A percentile compares a stretch with the other conserved stretches of the same genome.
Evolutionary conservation across 352 stramenopile genomes (phyloP).

Genomic region (Pythium guiyangense): DNA sequence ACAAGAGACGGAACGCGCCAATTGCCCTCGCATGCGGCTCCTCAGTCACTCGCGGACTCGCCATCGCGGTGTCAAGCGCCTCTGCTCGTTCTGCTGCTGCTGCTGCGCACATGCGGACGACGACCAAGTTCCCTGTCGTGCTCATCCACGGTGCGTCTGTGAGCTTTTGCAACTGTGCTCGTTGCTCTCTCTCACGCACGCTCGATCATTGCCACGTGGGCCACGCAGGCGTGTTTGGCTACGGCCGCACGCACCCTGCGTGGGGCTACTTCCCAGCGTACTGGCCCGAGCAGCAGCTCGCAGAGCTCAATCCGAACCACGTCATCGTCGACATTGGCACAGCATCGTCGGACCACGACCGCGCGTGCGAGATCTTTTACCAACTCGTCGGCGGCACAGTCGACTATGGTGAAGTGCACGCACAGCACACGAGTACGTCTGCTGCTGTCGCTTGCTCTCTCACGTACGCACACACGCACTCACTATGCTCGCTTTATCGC

Average conservation of each 20-base stretch:
- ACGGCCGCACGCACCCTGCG: constrained; percentile 35
- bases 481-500: too few relatives aligned
- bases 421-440: not conserved
- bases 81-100: too few relatives aligned
- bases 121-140: constrained; percentile 40
- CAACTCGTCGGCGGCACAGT: constrained; percentile 51
- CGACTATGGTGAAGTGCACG: constrained; percentile 57
- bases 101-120: not conserved
- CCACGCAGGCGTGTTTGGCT: constrained; percentile 46
- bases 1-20: too few relatives aligned
- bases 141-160: constrained; percentile 46
- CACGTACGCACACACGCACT: too few relatives aligned
- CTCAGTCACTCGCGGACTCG: too few relatives aligned
- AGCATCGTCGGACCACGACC: constrained; percentile 68
- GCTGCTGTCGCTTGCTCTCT: too few relatives aligned
- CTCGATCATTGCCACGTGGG: not conserved
- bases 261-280: constrained; percentile 47
- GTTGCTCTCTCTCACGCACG: not conserved
- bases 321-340: constrained; percentile 53
- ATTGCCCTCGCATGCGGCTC: too few relatives aligned
- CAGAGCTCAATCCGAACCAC: constrained; percentile 47
- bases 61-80: too few relatives aligned
- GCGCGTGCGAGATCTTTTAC: constrained; percentile 63
- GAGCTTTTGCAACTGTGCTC: not conserved
- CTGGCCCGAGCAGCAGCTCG: constrained; percentile 46